Evolutionary conservation across 169 alveolate species (phyloP).

Genomic region (Babesia ovis): DNA sequence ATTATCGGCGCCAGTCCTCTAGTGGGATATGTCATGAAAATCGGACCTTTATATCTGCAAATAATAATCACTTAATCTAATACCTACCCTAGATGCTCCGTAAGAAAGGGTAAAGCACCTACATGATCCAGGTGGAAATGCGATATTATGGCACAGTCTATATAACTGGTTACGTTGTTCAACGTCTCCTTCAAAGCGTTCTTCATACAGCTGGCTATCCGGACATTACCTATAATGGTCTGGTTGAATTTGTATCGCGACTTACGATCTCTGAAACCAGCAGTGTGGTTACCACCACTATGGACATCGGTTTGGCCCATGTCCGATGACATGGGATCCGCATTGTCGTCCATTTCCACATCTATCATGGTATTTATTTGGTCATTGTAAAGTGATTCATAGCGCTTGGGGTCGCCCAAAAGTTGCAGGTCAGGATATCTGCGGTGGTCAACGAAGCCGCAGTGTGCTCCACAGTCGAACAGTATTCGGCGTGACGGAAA

Average conservation of each 20-base stretch:
- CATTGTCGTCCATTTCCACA: not conserved
- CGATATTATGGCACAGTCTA: constrained; percentile 93
- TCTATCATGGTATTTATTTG: constrained; percentile 2
- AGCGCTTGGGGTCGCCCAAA: constrained; percentile 45
- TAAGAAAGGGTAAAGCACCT: constrained; percentile 98
- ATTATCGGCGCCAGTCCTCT: constrained; percentile 94
- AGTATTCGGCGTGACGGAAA: constrained; percentile 89
- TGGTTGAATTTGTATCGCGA: not conserved
- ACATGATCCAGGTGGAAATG: constrained; percentile 98
- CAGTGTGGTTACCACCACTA: not conserved
- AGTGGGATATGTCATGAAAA: constrained; percentile 95
- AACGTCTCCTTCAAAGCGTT: constrained; percentile 72
- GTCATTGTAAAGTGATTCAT: constrained; percentile 16
- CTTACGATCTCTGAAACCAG: constrained; percentile 2
- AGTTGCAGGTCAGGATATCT: constrained; percentile 92
- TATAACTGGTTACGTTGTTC: constrained; percentile 84
- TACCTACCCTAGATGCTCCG: constrained; percentile 90
- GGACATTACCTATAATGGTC: constrained; percentile 3
- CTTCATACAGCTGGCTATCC: constrained; percentile 44
- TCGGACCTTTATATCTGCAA: constrained; percentile 86
- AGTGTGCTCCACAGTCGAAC: constrained; percentile 97
- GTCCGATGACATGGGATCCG: not conserved
- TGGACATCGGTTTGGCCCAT: not conserved
- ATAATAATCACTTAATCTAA: not conserved
- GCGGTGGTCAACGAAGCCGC: constrained; percentile 91